Percentiles rank a stretch among this genome's conserved stretches.
These are phyloP conservation scores for Plasmodium gallinaceum DNA, from an alignment of 169 alveolate genomes.

Conservation along the genomic window DNA sequence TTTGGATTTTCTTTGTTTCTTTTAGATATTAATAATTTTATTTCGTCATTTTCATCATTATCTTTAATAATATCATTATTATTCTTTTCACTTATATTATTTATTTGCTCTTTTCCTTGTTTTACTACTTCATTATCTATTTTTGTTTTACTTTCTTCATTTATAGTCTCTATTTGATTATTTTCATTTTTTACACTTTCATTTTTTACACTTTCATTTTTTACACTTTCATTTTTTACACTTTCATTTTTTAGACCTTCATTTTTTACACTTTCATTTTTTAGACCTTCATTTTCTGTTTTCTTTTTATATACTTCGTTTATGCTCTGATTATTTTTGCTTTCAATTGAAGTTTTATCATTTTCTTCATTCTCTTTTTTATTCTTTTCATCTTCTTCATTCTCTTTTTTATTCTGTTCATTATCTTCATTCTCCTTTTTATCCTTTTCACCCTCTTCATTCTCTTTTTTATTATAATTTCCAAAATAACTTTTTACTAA, in stretches of 20 bases:
- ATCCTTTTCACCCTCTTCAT: not conserved
- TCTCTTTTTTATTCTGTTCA: not conserved
- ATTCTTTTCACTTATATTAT: not conserved
- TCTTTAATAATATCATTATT: not conserved
- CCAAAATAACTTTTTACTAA: constrained; percentile 29
- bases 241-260: not conserved
- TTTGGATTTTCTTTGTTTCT: constrained; percentile 7
- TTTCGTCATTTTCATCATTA: not conserved
- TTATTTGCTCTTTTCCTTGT: constrained; percentile 3
- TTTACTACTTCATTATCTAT: not conserved
- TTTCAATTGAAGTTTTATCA: no score
- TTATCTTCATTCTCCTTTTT: not conserved
- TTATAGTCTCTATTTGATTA: not conserved
- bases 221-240: not conserved
- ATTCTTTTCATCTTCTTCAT: no score
- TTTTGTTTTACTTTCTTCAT: not conserved
- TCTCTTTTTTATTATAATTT: not conserved
- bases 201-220: not conserved
- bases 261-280: not conserved
- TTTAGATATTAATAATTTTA: constrained; percentile 1
- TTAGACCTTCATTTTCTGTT: no score
- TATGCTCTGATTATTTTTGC: no score
- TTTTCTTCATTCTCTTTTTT: no score
- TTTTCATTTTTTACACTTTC: no score
- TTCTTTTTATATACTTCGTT: not conserved